These are phyloP conservation scores for Tinospora cordifolia DNA, from an alignment of 164 flowering plant species.

Conservation along the genomic window DNA sequence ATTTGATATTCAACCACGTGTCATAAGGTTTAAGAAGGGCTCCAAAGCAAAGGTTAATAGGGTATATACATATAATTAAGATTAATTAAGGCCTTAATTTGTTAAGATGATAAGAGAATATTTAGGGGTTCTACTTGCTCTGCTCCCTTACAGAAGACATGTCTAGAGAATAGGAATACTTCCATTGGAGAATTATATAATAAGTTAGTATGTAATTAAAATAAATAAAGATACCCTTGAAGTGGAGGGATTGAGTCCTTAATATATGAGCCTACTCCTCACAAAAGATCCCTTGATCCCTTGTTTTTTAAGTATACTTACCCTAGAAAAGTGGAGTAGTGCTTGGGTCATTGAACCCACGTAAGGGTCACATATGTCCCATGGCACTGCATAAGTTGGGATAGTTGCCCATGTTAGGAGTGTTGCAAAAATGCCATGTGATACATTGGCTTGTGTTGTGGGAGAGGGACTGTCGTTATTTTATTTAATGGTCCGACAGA, in stretches of 20 bases:
- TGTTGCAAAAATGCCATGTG: background rate
- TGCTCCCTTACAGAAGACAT: conserved; percentile 12
- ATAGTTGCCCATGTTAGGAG: background rate
- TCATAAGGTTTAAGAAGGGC: background rate
- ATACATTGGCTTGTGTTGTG: too few relatives aligned
- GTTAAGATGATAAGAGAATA: conserved; percentile 7
- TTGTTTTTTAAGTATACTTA: background rate
- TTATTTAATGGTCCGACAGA: background rate
- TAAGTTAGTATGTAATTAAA: too few relatives aligned
- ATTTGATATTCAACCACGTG: background rate
- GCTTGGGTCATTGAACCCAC: background rate
- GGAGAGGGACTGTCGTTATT: background rate
- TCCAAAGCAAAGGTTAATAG: background rate
- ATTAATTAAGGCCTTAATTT: background rate
- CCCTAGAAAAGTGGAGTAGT: background rate
- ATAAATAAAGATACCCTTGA: conserved; percentile 1
- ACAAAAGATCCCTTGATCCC: background rate
- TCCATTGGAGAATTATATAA: background rate
- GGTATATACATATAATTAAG: background rate
- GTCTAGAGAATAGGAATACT: conserved; percentile 9
- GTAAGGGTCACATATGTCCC: background rate
- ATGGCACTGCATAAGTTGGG: background rate
- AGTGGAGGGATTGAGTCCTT: background rate
- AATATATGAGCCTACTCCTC: background rate
- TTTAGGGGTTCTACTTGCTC: conserved; percentile 8